Evolutionary conservation across 2,329 filamentous ascomycete genomes (phyloP), one percentile per base, ranked within the genome.

Genomic region (Penicillium palitans): DNA sequence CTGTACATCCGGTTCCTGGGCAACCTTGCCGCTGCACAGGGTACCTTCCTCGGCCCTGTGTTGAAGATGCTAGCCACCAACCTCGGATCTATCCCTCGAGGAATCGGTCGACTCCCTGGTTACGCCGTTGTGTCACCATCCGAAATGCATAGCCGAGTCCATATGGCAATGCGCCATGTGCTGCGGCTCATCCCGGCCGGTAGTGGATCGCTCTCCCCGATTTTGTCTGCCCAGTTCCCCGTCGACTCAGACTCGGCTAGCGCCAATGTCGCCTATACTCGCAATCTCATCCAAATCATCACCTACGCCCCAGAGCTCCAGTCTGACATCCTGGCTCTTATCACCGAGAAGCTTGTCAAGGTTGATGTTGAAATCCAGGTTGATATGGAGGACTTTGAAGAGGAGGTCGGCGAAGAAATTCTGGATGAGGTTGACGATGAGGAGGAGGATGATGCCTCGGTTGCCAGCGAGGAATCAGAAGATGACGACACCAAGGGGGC

Each of bases 301-400:
- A 82, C 86, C 49, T 96, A 96, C 70, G 85, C 89, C 1, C 88
- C 91, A 0, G 87, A 90, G 59, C 78, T 97, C 37, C 88, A 88
- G 61, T 85, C 89, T 8, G 90, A 96, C 61, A 87, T 98, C 25
- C 83, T 96, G 62, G 87, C 91, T 56, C 79, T 96, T 13, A 89
- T 98, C 48, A 89, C 92, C 42, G 90, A 93, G 66, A 88, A 90
- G 61, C 82, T 98, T 8, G 91, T 98, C 69, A 95, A 95, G 76
- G 90, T 98, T 58, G 95, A 99, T 72, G 91, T 96, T 1, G 90
- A 97, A 72, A 95, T 98, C 74, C 93, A 97, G 75, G 85, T 93
- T 50, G 93, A 98, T 69, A 80, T 98, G 68, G 92, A 98, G 62
- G 93, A 98, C 67, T 79, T 96, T 61, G 93, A 97, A 61, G 93